A percentile compares a stretch with the other conserved stretches of the same genome.
These are phyloP conservation scores for Clitocybe nebularis DNA, from an alignment of 1,284 basidiomycete species.

Conservation along the genomic window DNA sequence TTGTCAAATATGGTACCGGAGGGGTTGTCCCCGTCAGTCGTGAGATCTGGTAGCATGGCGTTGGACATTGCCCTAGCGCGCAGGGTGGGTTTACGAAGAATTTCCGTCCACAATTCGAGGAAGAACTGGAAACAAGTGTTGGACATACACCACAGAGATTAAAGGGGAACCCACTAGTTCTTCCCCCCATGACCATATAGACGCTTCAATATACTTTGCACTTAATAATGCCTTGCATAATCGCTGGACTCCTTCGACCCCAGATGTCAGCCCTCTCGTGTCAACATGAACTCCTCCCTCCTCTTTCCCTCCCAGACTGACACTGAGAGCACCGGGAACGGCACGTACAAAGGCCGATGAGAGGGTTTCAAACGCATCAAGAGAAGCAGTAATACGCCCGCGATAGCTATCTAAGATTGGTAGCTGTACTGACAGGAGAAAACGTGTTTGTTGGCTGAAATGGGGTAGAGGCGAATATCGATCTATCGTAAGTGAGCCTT, in stretches of 20 bases:
- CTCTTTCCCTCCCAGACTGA: constrained; percentile 38
- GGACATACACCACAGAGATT: constrained; percentile 3
- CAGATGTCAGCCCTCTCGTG: constrained; percentile 62
- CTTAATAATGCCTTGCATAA: constrained; percentile 83
- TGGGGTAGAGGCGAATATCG: constrained; percentile 87
- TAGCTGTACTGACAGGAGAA: constrained; percentile 82
- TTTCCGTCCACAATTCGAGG: constrained; percentile 81
- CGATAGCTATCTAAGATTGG: constrained; percentile 81
- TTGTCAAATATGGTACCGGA: constrained; percentile 72
- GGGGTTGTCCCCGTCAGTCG: constrained; percentile 30
- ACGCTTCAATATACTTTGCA: constrained; percentile 63
- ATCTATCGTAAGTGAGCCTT: constrained; percentile 41
- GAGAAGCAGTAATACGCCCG: constrained; percentile 72
- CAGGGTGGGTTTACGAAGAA: constrained; percentile 55
- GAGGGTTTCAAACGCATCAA: constrained; percentile 92
- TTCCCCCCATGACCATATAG: constrained; percentile 80
- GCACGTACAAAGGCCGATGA: constrained; percentile 85
- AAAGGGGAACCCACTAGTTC: constrained; percentile 58
- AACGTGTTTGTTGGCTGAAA: constrained; percentile 74
- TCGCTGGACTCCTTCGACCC: constrained; percentile 75
- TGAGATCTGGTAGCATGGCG: constrained; percentile 46
- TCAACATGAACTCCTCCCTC: constrained; percentile 53
- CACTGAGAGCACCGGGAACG: constrained; percentile 82
- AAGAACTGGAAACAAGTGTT: constrained; percentile 62
- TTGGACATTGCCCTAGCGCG: constrained; percentile 47